phyloP scores from a whole-genome alignment of 352 stramenopile genomes.

The Peronospora tabacina region DNA sequence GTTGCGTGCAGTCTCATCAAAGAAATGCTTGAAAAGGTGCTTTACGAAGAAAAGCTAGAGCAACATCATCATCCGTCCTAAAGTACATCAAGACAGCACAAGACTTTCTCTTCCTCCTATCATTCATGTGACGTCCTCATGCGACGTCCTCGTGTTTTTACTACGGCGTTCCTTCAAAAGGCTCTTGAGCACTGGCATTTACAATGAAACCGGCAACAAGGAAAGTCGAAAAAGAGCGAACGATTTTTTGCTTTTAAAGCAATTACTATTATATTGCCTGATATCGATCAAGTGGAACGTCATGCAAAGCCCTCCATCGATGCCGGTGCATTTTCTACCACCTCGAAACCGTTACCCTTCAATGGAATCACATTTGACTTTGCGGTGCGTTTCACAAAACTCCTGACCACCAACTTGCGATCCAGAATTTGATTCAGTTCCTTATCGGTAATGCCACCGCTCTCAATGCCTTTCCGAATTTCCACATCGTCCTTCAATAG shows the following conservation, averaged over 20 bases:
- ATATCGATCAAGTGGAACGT: conserved; percentile 4
- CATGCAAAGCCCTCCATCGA: conserved; percentile 75
- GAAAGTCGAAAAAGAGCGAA: background rate
- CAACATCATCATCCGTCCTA: conserved; percentile 18
- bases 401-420: conserved; percentile 62
- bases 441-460: conserved; percentile 54
- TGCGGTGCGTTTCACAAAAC: conserved; percentile 48
- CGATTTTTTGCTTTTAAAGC: background rate
- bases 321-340: conserved; percentile 49
- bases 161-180: conserved; percentile 62
- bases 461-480: conserved; percentile 63
- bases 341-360: conserved; percentile 70
- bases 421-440: conserved; percentile 63
- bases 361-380: conserved; percentile 27
- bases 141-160: conserved; percentile 46
- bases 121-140: no score
- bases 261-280: conserved; percentile 23
- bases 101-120: conserved; percentile 49
- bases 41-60: conserved; percentile 23
- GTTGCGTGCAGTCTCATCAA: conserved; percentile 35
- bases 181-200: conserved; percentile 15
- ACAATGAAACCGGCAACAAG: background rate
- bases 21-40: conserved; percentile 35
- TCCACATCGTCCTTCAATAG: conserved; percentile 70
- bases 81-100: conserved; percentile 41